A percentile compares a stretch with the other conserved stretches of the same genome.
These are phyloP conservation scores for Lentinula sp. DNA, from an alignment of 768 basidiomycete genomes.

Conservation along the genomic window DNA sequence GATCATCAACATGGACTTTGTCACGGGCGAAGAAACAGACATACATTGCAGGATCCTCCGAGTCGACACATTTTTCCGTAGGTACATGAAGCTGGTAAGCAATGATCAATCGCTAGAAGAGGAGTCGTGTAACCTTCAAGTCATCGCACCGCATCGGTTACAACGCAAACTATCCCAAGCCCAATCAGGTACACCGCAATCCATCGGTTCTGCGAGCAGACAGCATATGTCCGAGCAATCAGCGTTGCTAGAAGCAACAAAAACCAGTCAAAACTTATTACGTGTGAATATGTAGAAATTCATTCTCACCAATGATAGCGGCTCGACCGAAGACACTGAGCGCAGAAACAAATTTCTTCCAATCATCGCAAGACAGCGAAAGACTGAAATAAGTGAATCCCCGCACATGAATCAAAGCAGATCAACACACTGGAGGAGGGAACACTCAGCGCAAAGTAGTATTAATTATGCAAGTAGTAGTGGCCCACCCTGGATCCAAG, in stretches of 20 bases:
- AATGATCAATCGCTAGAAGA: background rate
- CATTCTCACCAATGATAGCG: constrained; percentile 19
- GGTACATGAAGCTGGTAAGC: constrained; percentile 14
- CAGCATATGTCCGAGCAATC: constrained; percentile 15
- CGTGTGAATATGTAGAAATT: background rate
- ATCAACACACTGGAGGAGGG: background rate
- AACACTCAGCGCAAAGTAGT: background rate
- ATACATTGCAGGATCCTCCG: constrained; percentile 10
- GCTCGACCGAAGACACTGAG: constrained; percentile 23
- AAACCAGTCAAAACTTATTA: background rate
- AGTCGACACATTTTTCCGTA: constrained; percentile 11
- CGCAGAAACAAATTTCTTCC: constrained; percentile 19
- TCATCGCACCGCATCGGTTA: constrained; percentile 17
- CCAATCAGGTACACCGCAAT: constrained; percentile 12
- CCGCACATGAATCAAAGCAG: background rate
- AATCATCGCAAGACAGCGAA: constrained; percentile 17
- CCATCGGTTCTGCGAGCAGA: constrained; percentile 12
- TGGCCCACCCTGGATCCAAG: constrained; percentile 7
- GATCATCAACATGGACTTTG: background rate
- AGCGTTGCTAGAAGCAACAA: constrained; percentile 3
- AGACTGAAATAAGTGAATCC: background rate
- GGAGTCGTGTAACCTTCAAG: background rate
- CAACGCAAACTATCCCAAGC: constrained; percentile 15
- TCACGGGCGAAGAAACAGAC: background rate
- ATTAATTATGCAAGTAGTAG: background rate